Evolutionary conservation across 805 yeast genomes (phyloP).

Genomic region (Candida ortonii): DNA sequence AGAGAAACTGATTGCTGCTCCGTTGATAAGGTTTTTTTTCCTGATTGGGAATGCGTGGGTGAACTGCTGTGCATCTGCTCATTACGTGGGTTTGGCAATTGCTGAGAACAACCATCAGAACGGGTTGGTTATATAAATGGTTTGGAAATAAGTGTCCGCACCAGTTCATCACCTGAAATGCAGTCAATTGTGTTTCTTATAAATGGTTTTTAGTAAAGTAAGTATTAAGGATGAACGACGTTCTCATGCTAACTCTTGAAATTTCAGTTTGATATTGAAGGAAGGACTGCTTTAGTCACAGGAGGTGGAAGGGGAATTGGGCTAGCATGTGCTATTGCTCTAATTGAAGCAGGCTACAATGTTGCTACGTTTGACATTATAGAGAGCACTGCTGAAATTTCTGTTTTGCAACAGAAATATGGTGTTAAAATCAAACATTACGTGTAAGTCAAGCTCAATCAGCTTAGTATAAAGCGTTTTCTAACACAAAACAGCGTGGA

Average conservation of each 20-base stretch:
- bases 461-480: background rate
- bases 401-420: constrained; percentile 4
- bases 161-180: too few relatives aligned
- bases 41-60: too few relatives aligned
- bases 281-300: constrained; percentile 19
- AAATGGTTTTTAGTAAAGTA: constrained; percentile 2
- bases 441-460: constrained; percentile 3
- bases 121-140: too few relatives aligned
- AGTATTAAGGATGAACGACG: background rate
- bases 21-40: too few relatives aligned
- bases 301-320: constrained; percentile 22
- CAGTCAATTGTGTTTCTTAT: too few relatives aligned
- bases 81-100: too few relatives aligned
- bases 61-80: too few relatives aligned
- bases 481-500: constrained; percentile 10
- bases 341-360: constrained; percentile 19
- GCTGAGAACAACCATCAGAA: too few relatives aligned
- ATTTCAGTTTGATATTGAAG: constrained; percentile 14
- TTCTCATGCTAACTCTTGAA: background rate
- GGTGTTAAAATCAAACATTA: constrained; percentile 13
- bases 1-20: too few relatives aligned
- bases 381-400: constrained; percentile 8
- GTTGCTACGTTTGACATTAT: constrained; percentile 16
- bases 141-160: too few relatives aligned
- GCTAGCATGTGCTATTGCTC: constrained; percentile 16